Percentiles rank a stretch among this genome's conserved stretches.
These are phyloP conservation scores for Cucumis sativus DNA, from an alignment of 306 rosid genomes.

Conservation along the genomic window Cucumber_9930_V3 NC_026658.2:6457001-6457500, in stretches of 20 bases:
- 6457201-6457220: slow-evolving; percentile 96
- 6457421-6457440: not conserved
- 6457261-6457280: slow-evolving; percentile 97
- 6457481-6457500: not conserved
- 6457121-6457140: too few species aligned
- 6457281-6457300: slow-evolving; percentile 74
- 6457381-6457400: not conserved
- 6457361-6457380: not conserved
- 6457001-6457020: too few species aligned
- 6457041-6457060: too few species aligned
- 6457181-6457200: not conserved
- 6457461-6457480: not conserved
- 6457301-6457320: slow-evolving; percentile 5
- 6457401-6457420: not conserved
- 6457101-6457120: too few species aligned
- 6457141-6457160: too few species aligned
- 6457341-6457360: not conserved
- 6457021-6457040: too few species aligned
- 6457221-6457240: slow-evolving; percentile 65
- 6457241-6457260: slow-evolving; percentile 89
- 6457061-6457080: too few species aligned
- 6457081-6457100: too few species aligned
- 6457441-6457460: not conserved
- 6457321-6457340: not conserved
- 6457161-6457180: not conserved